A percentile compares a stretch with the other conserved stretches of the same genome.
Evolutionary conservation across 371 early-diverging fungal genomes (phyloP).

Genomic region (Mortierella sp.): DNA sequence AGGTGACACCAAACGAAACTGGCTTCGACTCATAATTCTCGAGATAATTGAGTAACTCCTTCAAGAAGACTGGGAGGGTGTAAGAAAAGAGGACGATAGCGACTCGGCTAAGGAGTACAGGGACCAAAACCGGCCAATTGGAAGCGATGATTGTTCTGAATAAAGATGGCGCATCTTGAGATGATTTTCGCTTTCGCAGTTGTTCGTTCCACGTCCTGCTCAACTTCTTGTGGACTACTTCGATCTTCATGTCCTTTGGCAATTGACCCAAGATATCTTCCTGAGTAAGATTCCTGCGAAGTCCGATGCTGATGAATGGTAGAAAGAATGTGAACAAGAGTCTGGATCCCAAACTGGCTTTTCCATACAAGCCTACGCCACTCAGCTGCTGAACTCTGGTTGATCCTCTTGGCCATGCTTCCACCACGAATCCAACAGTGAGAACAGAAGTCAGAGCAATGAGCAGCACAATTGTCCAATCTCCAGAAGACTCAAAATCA

Average conservation of each 20-base stretch:
- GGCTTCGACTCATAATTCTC: conserved; percentile 24
- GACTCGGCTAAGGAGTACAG: conserved; percentile 24
- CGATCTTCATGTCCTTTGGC: conserved; percentile 17
- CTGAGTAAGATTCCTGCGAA: conserved; percentile 9
- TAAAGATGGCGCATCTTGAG: conserved; percentile 17
- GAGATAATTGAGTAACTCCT: conserved; percentile 26
- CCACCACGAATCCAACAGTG: conserved; percentile 22
- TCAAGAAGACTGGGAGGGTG: conserved; percentile 23
- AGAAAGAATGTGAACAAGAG: conserved; percentile 19
- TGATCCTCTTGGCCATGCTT: conserved; percentile 38
- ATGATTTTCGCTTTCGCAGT: neutral
- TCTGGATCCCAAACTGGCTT: conserved; percentile 31
- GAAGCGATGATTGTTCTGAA: conserved; percentile 18
- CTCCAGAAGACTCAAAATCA: neutral
- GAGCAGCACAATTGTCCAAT: neutral
- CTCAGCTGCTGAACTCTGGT: conserved; percentile 27
- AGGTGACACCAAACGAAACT: conserved; percentile 29
- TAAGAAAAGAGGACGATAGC: conserved; percentile 28
- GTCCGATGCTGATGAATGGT: conserved; percentile 20
- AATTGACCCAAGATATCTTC: conserved; percentile 14
- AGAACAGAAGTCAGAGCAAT: neutral
- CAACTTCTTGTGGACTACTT: conserved; percentile 5
- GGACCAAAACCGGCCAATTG: conserved; percentile 8
- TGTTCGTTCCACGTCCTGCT: conserved; percentile 16
- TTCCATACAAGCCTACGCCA: conserved; percentile 20